These are phyloP conservation scores for Cordyceps tenuipes DNA, from an alignment of 2,329 filamentous ascomycete genomes.

Conservation along the genomic window DNA sequence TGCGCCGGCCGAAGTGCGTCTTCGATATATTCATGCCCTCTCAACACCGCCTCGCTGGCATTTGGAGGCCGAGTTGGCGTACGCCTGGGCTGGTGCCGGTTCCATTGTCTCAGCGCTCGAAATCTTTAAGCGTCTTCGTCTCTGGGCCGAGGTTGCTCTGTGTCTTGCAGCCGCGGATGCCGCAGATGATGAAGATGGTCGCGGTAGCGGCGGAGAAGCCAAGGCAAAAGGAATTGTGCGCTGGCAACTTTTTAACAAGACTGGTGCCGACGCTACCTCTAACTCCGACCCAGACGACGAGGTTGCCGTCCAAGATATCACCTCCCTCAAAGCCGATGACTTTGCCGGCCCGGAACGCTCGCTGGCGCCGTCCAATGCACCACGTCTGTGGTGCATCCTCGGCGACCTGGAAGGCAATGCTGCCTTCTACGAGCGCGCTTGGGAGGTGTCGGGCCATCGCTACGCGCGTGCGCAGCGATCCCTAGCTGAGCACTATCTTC, in stretches of 20 bases:
- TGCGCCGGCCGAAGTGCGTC: slow-evolving; percentile 64
- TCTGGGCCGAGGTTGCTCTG: slow-evolving; percentile 92
- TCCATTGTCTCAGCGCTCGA: slow-evolving; percentile 85
- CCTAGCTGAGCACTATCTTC: slow-evolving; percentile 69
- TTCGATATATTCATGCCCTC: slow-evolving; percentile 77
- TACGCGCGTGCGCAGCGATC: slow-evolving; percentile 85
- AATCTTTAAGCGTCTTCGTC: slow-evolving; percentile 85
- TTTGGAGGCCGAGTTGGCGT: slow-evolving; percentile 84
- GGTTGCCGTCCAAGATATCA: slow-evolving; percentile 42
- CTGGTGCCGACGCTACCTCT: slow-evolving; percentile 24
- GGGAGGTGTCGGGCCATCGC: slow-evolving; percentile 72
- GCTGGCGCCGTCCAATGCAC: slow-evolving; percentile 71
- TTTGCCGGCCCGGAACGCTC: slow-evolving; percentile 55
- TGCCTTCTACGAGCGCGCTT: slow-evolving; percentile 72
- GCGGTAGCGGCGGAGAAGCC: slow-evolving; percentile 57
- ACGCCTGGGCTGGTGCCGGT: slow-evolving; percentile 84
- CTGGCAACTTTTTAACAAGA: slow-evolving; percentile 68
- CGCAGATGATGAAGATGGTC: slow-evolving; percentile 49
- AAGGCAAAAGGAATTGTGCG: slow-evolving; percentile 72
- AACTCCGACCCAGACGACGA: slow-evolving; percentile 40
- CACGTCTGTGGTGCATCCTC: slow-evolving; percentile 84
- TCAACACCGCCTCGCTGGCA: slow-evolving; percentile 86
- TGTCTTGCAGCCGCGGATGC: slow-evolving; percentile 62
- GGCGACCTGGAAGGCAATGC: slow-evolving; percentile 77
- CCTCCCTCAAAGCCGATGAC: slow-evolving; percentile 43